Percentiles rank a stretch among this genome's conserved stretches.
phyloP scores from a whole-genome alignment of 352 stramenopile genomes.

The Phytophthora pistaciae region DNA sequence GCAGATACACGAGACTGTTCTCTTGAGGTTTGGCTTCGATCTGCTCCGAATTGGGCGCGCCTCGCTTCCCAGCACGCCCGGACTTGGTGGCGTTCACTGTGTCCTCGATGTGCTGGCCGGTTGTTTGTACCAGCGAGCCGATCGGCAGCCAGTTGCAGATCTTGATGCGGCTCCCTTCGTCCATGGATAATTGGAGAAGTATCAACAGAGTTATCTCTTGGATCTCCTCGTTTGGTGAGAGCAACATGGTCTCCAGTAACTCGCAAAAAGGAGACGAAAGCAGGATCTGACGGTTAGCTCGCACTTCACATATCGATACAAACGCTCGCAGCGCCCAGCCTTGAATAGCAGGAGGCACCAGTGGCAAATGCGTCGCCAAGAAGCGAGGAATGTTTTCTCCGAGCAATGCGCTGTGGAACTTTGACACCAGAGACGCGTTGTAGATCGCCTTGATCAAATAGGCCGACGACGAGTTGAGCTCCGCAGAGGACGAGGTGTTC shows the following conservation, averaged over 20 bases:
- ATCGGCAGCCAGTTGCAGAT: slow-evolving; percentile 77
- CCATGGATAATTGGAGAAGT: slow-evolving; percentile 63
- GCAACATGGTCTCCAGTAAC: slow-evolving; percentile 56
- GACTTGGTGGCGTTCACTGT: slow-evolving; percentile 4
- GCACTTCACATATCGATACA: slow-evolving; percentile 61
- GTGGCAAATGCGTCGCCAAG: slow-evolving; percentile 51
- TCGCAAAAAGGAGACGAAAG: slow-evolving; percentile 62
- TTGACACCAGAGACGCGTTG: slow-evolving; percentile 64
- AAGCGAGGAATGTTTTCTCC: slow-evolving; percentile 76
- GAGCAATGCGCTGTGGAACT: slow-evolving; percentile 68
- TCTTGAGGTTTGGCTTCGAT: slow-evolving; percentile 1
- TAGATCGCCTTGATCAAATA: slow-evolving; percentile 80
- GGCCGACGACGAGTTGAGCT: slow-evolving; percentile 28
- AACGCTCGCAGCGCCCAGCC: slow-evolving; percentile 58
- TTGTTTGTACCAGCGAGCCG: slow-evolving; percentile 46
- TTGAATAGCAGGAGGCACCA: slow-evolving; percentile 50
- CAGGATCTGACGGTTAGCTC: slow-evolving; percentile 55
- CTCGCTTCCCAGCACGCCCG: background rate
- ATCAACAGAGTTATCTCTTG: slow-evolving; percentile 66
- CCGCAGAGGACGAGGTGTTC: slow-evolving; percentile 4
- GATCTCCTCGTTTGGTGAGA: slow-evolving; percentile 45
- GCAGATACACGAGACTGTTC: slow-evolving; percentile 53
- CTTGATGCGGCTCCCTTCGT: slow-evolving; percentile 74
- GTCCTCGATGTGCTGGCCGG: slow-evolving; percentile 37
- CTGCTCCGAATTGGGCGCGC: background rate